Conservation (phyloP, 2,329 filamentous ascomycete species). For the Phialocephala sp. region DNA sequence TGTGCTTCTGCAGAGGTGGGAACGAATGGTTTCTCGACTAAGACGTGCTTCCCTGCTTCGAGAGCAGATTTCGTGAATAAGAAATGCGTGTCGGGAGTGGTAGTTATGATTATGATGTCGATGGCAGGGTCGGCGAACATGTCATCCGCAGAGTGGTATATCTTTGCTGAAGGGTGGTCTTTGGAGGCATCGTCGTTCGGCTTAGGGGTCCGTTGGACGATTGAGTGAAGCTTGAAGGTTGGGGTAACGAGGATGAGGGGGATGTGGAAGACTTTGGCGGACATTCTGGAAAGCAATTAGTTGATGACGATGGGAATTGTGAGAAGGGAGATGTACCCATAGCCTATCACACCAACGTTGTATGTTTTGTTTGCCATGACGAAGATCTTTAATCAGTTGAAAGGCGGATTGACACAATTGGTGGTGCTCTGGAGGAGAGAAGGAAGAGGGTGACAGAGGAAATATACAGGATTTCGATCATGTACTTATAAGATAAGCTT, state of each 20-base stretch:
- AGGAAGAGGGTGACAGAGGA: not conserved
- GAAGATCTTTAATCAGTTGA: slow-evolving; percentile 7
- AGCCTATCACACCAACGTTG: slow-evolving; percentile 65
- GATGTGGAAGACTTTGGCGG: slow-evolving; percentile 84
- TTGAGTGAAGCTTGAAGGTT: slow-evolving; percentile 70
- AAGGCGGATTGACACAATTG: not conserved
- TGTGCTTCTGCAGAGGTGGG: slow-evolving; percentile 72
- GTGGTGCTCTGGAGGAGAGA: not conserved
- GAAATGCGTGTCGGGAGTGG: slow-evolving; percentile 75
- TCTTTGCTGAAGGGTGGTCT: slow-evolving; percentile 69
- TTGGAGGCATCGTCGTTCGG: slow-evolving; percentile 68
- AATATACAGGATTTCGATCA: not conserved
- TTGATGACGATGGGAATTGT: not conserved
- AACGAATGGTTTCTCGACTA: slow-evolving; percentile 85
- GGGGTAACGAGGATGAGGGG: slow-evolving; percentile 73
- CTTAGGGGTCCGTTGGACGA: slow-evolving; percentile 76
- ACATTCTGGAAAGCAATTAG: slow-evolving; percentile 49
- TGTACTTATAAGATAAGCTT: slow-evolving; percentile 3
- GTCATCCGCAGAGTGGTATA: slow-evolving; percentile 66
- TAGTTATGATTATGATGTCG: slow-evolving; percentile 74
- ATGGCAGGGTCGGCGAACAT: slow-evolving; percentile 70
- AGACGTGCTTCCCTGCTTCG: slow-evolving; percentile 74
- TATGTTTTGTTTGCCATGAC: slow-evolving; percentile 48
- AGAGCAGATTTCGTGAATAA: slow-evolving; percentile 67
- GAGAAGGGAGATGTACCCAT: slow-evolving; percentile 45